Conservation (phyloP, 176 grass and related monocot genomes). For the Zizania latifolia region DNA sequence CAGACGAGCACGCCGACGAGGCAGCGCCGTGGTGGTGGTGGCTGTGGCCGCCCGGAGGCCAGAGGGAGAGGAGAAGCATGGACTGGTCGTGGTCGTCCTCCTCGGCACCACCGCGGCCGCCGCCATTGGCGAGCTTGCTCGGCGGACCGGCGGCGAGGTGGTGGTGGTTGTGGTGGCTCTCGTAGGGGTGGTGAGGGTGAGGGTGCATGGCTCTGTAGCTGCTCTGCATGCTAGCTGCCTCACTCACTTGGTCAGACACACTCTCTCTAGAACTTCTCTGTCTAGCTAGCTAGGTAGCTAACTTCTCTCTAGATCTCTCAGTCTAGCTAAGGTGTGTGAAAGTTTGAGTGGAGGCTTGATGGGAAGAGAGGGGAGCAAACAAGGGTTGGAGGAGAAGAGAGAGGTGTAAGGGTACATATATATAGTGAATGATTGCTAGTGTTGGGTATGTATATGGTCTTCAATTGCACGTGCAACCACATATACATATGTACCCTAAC, state of each 20-base stretch:
- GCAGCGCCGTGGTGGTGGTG: neutral
- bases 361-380: constrained; percentile 28
- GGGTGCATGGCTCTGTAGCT: constrained; percentile 55
- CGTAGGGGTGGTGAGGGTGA: constrained; percentile 23
- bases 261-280: neutral
- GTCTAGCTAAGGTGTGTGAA: neutral
- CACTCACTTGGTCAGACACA: neutral
- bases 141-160: neutral
- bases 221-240: constrained; percentile 32
- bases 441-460: neutral
- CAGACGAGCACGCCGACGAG: constrained; percentile 36
- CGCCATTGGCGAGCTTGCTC: constrained; percentile 27
- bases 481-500: constrained; percentile 29
- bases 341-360: constrained; percentile 28
- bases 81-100: constrained; percentile 55
- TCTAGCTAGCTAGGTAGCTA: neutral
- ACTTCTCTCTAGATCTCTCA: neutral
- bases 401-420: no score
- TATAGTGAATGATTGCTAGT: constrained; percentile 39
- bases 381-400: constrained; percentile 31
- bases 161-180: constrained; percentile 15
- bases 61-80: constrained; percentile 81
- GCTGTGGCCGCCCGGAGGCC: constrained; percentile 67
- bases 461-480: constrained; percentile 44
- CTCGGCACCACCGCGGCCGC: neutral